Evolutionary conservation across 2,329 filamentous ascomycete species (phyloP).

Genomic region (Nectriaceae sp.): DNA sequence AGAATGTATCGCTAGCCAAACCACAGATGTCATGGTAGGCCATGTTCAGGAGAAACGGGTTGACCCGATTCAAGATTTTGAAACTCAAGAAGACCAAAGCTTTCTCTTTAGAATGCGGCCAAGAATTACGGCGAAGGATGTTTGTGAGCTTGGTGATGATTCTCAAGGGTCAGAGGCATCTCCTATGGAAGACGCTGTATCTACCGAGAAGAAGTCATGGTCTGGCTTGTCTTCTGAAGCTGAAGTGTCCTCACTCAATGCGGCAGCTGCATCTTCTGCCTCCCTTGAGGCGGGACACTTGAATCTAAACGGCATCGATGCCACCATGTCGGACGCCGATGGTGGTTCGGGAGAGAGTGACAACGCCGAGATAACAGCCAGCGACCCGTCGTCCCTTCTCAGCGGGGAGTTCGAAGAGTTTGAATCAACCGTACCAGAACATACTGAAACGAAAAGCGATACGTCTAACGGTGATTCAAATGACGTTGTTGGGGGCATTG

Average conservation of each 20-base stretch:
- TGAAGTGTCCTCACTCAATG: background rate
- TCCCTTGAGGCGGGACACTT: too few species aligned
- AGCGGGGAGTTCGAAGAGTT: slow-evolving; percentile 15
- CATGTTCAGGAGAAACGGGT: background rate
- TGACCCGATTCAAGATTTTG: slow-evolving; percentile 7
- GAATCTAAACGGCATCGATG: too few species aligned
- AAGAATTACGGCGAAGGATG: slow-evolving; percentile 2
- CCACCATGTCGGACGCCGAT: too few species aligned
- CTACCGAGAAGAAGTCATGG: slow-evolving; percentile 15
- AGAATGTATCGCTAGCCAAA: background rate
- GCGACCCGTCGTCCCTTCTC: slow-evolving; percentile 18
- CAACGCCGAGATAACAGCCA: slow-evolving; percentile 4
- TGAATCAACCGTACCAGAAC: background rate
- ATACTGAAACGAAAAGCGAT: background rate
- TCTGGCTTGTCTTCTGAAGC: slow-evolving; percentile 19
- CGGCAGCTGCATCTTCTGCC: background rate
- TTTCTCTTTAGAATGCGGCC: slow-evolving; percentile 33
- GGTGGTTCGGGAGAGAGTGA: too few species aligned
- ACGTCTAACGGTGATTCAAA: background rate
- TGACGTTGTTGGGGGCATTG: background rate
- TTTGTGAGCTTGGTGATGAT: background rate
- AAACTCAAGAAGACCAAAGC: slow-evolving; percentile 36
- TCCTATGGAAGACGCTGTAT: background rate
- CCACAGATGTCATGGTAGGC: too few species aligned
- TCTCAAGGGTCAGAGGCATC: background rate